Percentiles rank a stretch among this genome's conserved stretches.
Evolutionary conservation across 1,284 basidiomycete species (phyloP).

Genomic region (Apiotrichum montevideense): DNA sequence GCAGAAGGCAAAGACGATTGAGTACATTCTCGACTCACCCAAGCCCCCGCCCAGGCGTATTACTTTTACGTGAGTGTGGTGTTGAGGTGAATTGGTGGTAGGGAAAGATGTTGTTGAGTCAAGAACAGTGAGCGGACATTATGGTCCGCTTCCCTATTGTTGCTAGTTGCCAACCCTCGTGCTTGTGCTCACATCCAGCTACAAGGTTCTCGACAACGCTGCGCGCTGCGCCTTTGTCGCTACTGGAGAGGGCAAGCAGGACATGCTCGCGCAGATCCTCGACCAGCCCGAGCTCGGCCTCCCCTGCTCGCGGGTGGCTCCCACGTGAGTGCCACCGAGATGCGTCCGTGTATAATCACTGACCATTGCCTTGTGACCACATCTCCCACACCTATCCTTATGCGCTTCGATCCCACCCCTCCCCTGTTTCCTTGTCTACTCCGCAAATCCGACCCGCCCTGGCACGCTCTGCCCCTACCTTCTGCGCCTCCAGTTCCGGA

Average conservation of each 20-base stretch:
- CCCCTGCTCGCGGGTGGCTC: slow-evolving; percentile 76
- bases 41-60: slow-evolving; percentile 87
- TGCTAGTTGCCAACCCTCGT: too few relatives aligned
- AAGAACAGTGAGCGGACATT: too few relatives aligned
- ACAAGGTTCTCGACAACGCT: slow-evolving; percentile 89
- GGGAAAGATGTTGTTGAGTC: too few relatives aligned
- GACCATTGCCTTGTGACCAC: too few relatives aligned
- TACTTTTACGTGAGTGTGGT: slow-evolving; percentile 52
- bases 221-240: slow-evolving; percentile 80
- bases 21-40: slow-evolving; percentile 84
- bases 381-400: too few relatives aligned
- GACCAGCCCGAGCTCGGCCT: slow-evolving; percentile 75
- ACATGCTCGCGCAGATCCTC: slow-evolving; percentile 65
- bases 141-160: too few relatives aligned
- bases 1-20: slow-evolving; percentile 90
- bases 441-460: background rate
- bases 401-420: background rate
- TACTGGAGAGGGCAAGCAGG: slow-evolving; percentile 74
- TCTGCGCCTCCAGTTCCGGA: slow-evolving; percentile 54
- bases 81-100: background rate
- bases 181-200: slow-evolving; percentile 34
- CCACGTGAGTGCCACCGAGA: slow-evolving; percentile 47
- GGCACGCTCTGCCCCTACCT: background rate
- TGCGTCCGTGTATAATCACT: too few relatives aligned
- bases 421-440: background rate